Evolutionary conservation across 768 basidiomycete species (phyloP).

Genomic region (Rhodotorula taiwanensis): DNA sequence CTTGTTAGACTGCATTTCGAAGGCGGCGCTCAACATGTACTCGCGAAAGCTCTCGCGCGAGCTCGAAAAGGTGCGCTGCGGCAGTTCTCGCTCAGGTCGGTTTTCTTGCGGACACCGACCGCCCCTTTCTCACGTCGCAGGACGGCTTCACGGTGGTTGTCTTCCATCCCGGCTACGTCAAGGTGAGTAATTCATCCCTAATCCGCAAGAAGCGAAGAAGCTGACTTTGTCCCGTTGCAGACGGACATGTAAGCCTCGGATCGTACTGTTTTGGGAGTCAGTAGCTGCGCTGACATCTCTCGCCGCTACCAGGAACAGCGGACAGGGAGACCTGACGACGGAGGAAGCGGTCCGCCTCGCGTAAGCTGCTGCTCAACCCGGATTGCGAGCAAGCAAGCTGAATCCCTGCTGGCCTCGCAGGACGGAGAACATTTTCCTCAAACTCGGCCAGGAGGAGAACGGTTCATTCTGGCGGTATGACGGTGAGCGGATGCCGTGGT

Average conservation of each 20-base stretch:
- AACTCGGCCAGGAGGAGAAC: background rate
- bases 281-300: too few relatives aligned
- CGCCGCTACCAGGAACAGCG: too few relatives aligned
- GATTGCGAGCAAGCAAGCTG: background rate
- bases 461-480: background rate
- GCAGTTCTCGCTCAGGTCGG: too few relatives aligned
- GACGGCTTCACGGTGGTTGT: background rate
- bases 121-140: background rate
- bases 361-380: too few relatives aligned
- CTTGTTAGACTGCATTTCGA: background rate
- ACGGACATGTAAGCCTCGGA: too few relatives aligned
- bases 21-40: conserved; percentile 4
- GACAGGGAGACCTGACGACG: too few relatives aligned
- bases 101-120: too few relatives aligned
- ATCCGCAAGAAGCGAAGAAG: background rate
- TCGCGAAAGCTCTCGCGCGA: background rate
- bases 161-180: background rate
- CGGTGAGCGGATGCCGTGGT: background rate
- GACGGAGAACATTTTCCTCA: background rate
- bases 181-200: background rate
- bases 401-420: background rate
- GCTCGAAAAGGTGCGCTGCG: background rate
- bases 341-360: too few relatives aligned
- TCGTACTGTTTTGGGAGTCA: too few relatives aligned
- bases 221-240: too few relatives aligned